Base-by-base conservation (phyloP, 2,329 filamentous ascomycete species). In the Cyphellophora europaea region DNA sequence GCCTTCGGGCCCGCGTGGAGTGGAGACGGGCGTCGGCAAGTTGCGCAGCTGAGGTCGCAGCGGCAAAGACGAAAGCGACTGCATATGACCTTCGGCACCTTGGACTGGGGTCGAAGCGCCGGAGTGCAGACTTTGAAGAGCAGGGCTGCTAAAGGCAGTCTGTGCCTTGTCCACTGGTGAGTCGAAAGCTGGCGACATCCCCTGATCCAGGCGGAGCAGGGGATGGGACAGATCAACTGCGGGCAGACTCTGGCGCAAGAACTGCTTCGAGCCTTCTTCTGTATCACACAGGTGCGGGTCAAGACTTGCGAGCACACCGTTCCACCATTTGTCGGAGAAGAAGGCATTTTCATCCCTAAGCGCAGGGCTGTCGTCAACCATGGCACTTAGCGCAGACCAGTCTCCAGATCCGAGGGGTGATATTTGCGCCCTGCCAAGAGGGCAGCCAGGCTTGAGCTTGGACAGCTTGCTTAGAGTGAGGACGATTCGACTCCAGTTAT, bases 401-500 rank as follows among this genome's bases (percentile, higher is more conserved):
- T 25, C 8, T 8, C 21, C 21, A n/a, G 21, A 25, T n/a, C 21
- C 21, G 21, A n/a, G n/a, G n/a, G n/a, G n/a, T n/a, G n/a, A n/a
- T n/a, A n/a, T n/a, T n/a, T 25, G 21, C 21, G 21, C 21, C 21
- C 21, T n/a, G n/a, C 8, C 8, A 8, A 25, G 8, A 25, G 21
- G 21, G 18, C 35, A 41, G 23, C 19, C 35, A n/a, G 41, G 37
- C 19, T 34, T 19, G 19, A 42, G 37, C 29, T 38, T 47, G 4
- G 44, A 42, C 16, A 45, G 32, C 11, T 36, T 40, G 29, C 48
- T 49, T 17, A 50, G 30, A n/a, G 40, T 84, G 47, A 94, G 66
- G 35, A 96, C 84, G 44, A 95, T 81, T 44, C 94, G 85, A 29
- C 86, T 89, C 91, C 91, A 98, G 45, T 83, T 79, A 57, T 91